These are phyloP conservation scores for Solanum piurae DNA, from an alignment of 257 asterid species.

Conservation along the genomic window DNA sequence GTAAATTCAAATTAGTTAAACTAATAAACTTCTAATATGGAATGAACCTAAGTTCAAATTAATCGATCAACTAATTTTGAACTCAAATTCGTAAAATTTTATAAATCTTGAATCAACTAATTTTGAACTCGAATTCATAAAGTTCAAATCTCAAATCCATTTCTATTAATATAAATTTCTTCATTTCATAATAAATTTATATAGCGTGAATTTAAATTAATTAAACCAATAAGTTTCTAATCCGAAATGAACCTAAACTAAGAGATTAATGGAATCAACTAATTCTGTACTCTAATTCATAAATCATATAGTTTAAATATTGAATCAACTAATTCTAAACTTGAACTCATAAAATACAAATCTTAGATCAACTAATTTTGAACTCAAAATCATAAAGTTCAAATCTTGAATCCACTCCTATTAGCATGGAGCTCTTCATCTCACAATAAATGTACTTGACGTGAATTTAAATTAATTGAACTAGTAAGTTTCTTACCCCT, in stretches of 20 bases:
- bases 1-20: neutral
- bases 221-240: too few relatives aligned
- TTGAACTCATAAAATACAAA: too few relatives aligned
- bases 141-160: neutral
- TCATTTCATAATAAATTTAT: neutral
- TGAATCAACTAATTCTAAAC: neutral
- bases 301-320: too few relatives aligned
- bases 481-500: neutral
- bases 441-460: neutral
- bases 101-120: too few relatives aligned
- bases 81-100: too few relatives aligned
- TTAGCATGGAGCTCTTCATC: fast-evolving
- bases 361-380: too few relatives aligned
- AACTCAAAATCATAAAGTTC: neutral
- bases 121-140: neutral
- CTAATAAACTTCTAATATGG: neutral
- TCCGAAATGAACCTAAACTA: too few relatives aligned
- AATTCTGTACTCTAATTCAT: neutral
- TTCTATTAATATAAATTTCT: too few relatives aligned
- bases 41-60: too few relatives aligned
- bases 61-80: too few relatives aligned
- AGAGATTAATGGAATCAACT: too few relatives aligned
- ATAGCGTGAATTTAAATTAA: too few relatives aligned
- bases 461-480: neutral
- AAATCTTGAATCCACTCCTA: neutral